phyloP scores from a whole-genome alignment of 768 basidiomycete species.

The Kwoniella europaea region DNA sequence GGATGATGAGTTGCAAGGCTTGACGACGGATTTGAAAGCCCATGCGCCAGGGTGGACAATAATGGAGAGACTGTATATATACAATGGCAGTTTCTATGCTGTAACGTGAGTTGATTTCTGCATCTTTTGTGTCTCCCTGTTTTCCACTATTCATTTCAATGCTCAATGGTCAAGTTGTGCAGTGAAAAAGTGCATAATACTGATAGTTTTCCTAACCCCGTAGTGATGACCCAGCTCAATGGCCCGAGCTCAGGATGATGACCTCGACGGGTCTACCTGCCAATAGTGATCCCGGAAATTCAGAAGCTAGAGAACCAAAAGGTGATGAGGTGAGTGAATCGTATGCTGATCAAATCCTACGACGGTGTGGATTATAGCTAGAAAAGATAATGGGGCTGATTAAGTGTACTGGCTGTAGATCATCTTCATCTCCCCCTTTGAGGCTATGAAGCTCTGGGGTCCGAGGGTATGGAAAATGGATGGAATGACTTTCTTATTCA shows the following conservation, averaged over 20 bases:
- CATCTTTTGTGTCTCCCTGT: too few relatives aligned
- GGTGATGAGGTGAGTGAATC: slow-evolving; percentile 63
- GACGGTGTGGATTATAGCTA: too few relatives aligned
- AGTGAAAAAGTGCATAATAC: not conserved
- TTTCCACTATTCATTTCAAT: too few relatives aligned
- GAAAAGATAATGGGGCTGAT: not conserved
- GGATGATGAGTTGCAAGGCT: slow-evolving; percentile 34
- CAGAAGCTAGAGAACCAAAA: slow-evolving; percentile 71
- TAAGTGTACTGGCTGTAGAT: slow-evolving; percentile 25
- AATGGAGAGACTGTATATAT: slow-evolving; percentile 52
- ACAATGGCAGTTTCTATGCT: slow-evolving; percentile 52
- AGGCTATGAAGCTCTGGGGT: slow-evolving; percentile 71
- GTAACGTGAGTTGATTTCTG: slow-evolving; percentile 47
- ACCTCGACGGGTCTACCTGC: slow-evolving; percentile 71
- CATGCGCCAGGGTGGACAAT: slow-evolving; percentile 55
- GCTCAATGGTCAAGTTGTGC: too few relatives aligned
- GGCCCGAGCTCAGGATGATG: slow-evolving; percentile 63
- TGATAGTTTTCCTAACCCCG: not conserved
- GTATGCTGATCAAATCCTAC: too few relatives aligned
- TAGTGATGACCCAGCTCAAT: slow-evolving; percentile 41
- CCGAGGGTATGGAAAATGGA: slow-evolving; percentile 69
- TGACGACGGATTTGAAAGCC: slow-evolving; percentile 37
- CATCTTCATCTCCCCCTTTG: slow-evolving; percentile 64
- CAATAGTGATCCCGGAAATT: slow-evolving; percentile 68
- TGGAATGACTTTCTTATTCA: slow-evolving; percentile 66